Conservation (phyloP, 1,284 basidiomycete species). For the Ustilago trichophora region DNA sequence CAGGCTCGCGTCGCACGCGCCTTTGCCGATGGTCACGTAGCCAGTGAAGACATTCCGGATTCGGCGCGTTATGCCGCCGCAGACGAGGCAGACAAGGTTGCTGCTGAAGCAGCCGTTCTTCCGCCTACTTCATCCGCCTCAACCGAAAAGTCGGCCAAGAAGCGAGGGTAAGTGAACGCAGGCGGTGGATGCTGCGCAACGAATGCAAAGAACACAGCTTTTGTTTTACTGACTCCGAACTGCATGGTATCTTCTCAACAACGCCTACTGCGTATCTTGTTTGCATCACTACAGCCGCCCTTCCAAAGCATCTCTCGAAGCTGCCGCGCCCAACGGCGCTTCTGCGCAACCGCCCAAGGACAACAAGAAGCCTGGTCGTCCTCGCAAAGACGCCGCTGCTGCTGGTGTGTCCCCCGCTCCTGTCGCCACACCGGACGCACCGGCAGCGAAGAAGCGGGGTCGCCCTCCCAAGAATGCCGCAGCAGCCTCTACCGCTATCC, state of each 20-base stretch:
- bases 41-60: conserved; percentile 47
- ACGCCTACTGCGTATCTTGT: background rate
- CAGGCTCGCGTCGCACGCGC: conserved; percentile 34
- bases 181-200: background rate
- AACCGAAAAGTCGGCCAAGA: conserved; percentile 23
- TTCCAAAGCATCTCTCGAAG: conserved; percentile 16
- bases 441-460: conserved; percentile 31
- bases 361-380: conserved; percentile 31
- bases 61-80: conserved; percentile 38
- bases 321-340: conserved; percentile 9
- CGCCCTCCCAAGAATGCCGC: conserved; percentile 27
- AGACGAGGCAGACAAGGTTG: background rate
- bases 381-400: conserved; percentile 19
- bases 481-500: background rate
- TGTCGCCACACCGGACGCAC: too few species aligned
- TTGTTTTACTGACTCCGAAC: background rate
- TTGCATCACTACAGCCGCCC: conserved; percentile 25
- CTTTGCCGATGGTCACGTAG: conserved; percentile 46
- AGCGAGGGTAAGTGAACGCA: conserved; percentile 25
- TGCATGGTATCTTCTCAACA: too few species aligned
- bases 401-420: conserved; percentile 6
- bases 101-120: conserved; percentile 3
- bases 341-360: conserved; percentile 2
- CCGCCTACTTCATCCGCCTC: background rate
- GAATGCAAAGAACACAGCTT: background rate